A percentile compares a stretch with the other conserved stretches of the same genome.
phyloP scores from a whole-genome alignment of 305 asterid species.

The Rubia tinctorum region DNA sequence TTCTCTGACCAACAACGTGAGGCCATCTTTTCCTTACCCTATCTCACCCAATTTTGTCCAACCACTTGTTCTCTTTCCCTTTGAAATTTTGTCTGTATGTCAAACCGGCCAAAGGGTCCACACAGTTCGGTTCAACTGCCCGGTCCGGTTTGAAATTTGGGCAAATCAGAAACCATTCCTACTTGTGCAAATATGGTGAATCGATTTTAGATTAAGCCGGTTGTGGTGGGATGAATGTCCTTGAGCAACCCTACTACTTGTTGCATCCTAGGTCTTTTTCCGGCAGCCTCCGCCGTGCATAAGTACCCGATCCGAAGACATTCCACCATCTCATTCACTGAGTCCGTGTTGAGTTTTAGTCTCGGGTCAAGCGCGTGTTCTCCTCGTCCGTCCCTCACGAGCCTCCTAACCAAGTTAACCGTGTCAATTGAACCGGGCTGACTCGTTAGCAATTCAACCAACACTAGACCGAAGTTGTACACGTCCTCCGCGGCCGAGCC shows the following conservation, averaged over 20 bases:
- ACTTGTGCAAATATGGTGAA: neutral
- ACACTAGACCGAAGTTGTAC: slow-evolving; percentile 63
- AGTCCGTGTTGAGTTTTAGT: slow-evolving; percentile 44
- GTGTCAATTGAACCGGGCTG: slow-evolving; percentile 38
- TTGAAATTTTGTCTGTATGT: slow-evolving; percentile 9
- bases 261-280: slow-evolving; percentile 79
- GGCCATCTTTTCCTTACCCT: neutral
- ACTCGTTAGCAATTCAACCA: slow-evolving; percentile 68
- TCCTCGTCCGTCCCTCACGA: slow-evolving; percentile 57
- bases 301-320: slow-evolving; percentile 79
- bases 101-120: neutral
- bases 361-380: slow-evolving; percentile 60
- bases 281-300: slow-evolving; percentile 77
- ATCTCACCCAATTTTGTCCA: slow-evolving; percentile 24
- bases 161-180: neutral
- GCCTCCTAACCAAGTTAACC: slow-evolving; percentile 47
- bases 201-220: slow-evolving; percentile 19
- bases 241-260: slow-evolving; percentile 84
- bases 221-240: slow-evolving; percentile 46
- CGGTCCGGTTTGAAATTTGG: neutral
- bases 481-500: slow-evolving; percentile 62
- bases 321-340: slow-evolving; percentile 73
- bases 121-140: too few relatives aligned
- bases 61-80: slow-evolving; percentile 9
- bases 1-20: slow-evolving; percentile 18